Base-by-base conservation (phyloP, 305 asterid genomes). In the Plantago coronopus region DNA sequence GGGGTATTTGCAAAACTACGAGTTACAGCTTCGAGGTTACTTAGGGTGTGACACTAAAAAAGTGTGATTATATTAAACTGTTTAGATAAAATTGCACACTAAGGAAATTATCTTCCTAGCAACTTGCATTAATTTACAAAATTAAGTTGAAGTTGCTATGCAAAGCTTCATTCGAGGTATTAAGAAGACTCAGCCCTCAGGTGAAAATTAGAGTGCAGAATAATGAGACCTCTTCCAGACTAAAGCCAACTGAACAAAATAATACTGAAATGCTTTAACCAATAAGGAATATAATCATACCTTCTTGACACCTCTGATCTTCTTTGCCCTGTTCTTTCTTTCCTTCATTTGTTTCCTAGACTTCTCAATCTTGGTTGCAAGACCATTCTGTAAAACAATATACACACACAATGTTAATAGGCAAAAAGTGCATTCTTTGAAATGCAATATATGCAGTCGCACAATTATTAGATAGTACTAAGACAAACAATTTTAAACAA, bases 271-370 rank as follows among this genome's bases (percentile, higher is more conserved):
- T 22, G 0, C 18, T 6, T 29, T 5, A 1, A 50, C 6, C 1
- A 17, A 43, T 16, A 22, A 4, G 20, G 22, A 56, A 20, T n/a
- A 38, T 23, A 47, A 34, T 2, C 7, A 5, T 66, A 86, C 95
- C 88, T 86, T 86, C 82, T 86, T 86, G n/a, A 86, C 89, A 78
- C 95, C 95, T 23, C 95, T 89, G 57, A 86, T 71, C 70, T 86
- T 86, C 81, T 79, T 83, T 16, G 91, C 79, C 46, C 95, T 78
- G 78, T 86, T 86, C 80, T 86, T 86, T 47, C 95, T 73, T 61
- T 86, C 95, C 72, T 86, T 86, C 93, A 86, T 69, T 55, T 86
- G 95, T 62, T 86, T 86, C 73, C 95, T 83, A 1, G 95, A 86
- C 70, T 86, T 86, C 73, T 86, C 95, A 59, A 85, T 67, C 95